Percentiles rank a stretch among this genome's conserved stretches.
phyloP scores from a whole-genome alignment of 2,329 filamentous ascomycete genomes.

The Oidium heveae region DNA sequence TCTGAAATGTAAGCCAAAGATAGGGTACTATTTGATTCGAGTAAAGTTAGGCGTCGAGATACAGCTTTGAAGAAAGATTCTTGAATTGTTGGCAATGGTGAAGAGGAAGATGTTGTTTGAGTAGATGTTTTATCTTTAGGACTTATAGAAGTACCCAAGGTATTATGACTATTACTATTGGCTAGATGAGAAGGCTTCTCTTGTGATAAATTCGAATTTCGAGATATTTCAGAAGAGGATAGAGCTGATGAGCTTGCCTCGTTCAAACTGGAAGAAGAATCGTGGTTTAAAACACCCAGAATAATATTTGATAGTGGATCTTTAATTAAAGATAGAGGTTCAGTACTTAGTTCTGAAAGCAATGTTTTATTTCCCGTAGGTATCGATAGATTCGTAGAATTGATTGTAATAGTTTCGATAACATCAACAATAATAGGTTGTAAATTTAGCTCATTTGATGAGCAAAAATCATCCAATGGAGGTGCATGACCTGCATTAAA shows the following conservation, averaged over 20 bases:
- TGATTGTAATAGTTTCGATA: neutral
- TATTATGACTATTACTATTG: conserved; percentile 6
- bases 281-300: no score
- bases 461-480: conserved; percentile 3
- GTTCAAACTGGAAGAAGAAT: neutral
- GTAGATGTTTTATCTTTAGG: conserved; percentile 11
- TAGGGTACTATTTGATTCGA: conserved; percentile 79
- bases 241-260: neutral
- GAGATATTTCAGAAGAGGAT: neutral
- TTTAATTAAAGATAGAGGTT: neutral
- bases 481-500: neutral
- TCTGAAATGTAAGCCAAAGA: conserved; percentile 93
- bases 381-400: neutral
- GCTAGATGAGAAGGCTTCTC: neutral
- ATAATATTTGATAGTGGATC: neutral
- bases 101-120: conserved; percentile 19
- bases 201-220: conserved; percentile 5
- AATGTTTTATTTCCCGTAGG: neutral
- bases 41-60: conserved; percentile 69
- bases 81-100: conserved; percentile 59
- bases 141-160: conserved; percentile 1
- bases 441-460: conserved; percentile 3
- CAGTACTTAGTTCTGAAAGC: neutral
- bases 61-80: conserved; percentile 96
- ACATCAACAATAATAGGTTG: neutral